Percentiles rank a stretch among this genome's conserved stretches.
Evolutionary conservation across 73 alveolate genomes (phyloP).

Genomic region (Durusdinium trenchii): DNA sequence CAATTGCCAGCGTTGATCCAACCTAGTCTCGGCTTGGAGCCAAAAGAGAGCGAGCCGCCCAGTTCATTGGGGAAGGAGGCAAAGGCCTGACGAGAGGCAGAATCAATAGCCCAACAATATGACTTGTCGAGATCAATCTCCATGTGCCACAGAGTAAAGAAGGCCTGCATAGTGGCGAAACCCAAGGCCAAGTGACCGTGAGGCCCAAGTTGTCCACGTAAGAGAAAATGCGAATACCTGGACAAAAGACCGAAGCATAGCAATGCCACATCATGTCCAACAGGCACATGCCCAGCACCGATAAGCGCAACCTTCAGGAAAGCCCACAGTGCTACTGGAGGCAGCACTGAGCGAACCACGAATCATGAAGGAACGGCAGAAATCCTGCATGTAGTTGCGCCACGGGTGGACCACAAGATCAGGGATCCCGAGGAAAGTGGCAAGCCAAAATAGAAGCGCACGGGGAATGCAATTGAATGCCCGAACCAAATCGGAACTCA

Average conservation of each 20-base stretch:
- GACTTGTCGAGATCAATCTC: neutral
- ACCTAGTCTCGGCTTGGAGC: fast-evolving
- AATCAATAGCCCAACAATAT: neutral
- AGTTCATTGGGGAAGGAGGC: neutral
- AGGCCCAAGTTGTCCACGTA: neutral
- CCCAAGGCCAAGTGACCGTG: neutral
- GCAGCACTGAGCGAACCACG: neutral
- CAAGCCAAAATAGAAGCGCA: neutral
- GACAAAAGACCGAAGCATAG: neutral
- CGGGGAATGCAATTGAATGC: neutral
- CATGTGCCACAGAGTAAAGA: neutral
- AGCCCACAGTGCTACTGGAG: neutral
- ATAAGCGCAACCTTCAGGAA: neutral
- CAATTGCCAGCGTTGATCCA: neutral
- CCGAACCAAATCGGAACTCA: neutral
- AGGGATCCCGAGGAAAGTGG: neutral
- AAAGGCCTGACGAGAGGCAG: neutral
- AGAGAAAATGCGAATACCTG: neutral
- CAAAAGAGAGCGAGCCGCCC: neutral
- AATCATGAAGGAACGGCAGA: neutral
- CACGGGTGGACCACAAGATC: neutral
- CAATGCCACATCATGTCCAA: neutral
- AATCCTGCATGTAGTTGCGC: neutral
- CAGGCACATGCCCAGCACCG: neutral
- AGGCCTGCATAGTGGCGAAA: neutral